Conservation (phyloP, 805 yeast species). For the Zygosaccharomyces pseudorouxii region DNA sequence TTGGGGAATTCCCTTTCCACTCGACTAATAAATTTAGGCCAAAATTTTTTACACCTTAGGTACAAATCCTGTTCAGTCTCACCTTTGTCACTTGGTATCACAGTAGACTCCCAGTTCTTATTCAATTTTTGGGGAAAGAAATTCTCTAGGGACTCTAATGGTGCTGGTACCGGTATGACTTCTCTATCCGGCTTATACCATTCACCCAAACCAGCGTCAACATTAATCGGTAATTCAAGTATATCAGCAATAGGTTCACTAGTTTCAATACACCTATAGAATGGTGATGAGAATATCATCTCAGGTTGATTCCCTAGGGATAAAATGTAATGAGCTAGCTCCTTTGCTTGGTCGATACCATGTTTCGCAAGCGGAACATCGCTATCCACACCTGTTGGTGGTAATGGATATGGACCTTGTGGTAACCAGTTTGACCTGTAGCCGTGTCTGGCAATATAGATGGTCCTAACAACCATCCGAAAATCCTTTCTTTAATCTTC, state of each 20-base stretch:
- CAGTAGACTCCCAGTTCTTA: conserved; percentile 48
- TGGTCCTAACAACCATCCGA: conserved; percentile 49
- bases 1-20: conserved; percentile 57
- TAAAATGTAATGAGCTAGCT: conserved; percentile 59
- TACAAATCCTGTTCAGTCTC: conserved; percentile 73
- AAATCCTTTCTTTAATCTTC: background rate
- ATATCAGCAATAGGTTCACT: conserved; percentile 60
- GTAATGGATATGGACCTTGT: conserved; percentile 63
- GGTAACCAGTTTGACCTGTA: conserved; percentile 81
- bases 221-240: conserved; percentile 52
- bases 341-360: conserved; percentile 83
- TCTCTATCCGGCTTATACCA: conserved; percentile 77
- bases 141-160: conserved; percentile 41
- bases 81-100: conserved; percentile 61
- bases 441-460: conserved; percentile 82
- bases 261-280: conserved; percentile 86
- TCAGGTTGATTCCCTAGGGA: conserved; percentile 57
- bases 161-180: conserved; percentile 67
- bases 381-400: conserved; percentile 85
- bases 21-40: conserved; percentile 52
- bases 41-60: conserved; percentile 51
- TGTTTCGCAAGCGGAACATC: conserved; percentile 87
- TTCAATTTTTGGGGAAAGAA: conserved; percentile 51
- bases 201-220: conserved; percentile 87
- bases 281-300: conserved; percentile 73